These are phyloP conservation scores for Diaporthe citri DNA, from an alignment of 2,329 filamentous ascomycete species.

Conservation along the genomic window DNA sequence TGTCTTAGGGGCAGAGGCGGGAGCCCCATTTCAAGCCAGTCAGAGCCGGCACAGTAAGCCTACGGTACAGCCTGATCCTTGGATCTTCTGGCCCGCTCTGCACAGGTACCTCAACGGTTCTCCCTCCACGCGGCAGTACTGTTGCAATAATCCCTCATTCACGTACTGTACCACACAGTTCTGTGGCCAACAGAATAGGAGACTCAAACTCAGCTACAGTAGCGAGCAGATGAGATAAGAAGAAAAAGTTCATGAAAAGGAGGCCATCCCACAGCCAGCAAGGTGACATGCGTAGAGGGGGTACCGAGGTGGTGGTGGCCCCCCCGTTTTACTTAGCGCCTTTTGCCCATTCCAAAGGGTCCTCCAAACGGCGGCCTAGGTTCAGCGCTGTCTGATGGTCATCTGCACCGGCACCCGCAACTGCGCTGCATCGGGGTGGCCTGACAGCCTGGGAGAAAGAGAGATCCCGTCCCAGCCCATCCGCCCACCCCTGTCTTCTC, in stretches of 20 bases:
- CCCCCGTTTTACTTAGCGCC: constrained; percentile 26
- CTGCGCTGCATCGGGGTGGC: constrained; percentile 17
- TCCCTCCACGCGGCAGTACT: not conserved
- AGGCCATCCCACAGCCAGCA: not conserved
- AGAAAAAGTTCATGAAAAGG: not conserved
- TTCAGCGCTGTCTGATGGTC: constrained; percentile 11
- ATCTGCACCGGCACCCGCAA: not conserved
- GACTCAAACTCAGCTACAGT: not conserved
- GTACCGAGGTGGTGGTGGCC: not conserved
- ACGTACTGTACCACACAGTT: not conserved
- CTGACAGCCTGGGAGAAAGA: constrained; percentile 28
- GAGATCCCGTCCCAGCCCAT: constrained; percentile 14
- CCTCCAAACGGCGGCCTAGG: not conserved
- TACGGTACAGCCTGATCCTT: constrained; percentile 24
- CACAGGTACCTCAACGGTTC: not conserved
- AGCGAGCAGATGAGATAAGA: not conserved
- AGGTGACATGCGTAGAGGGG: not conserved
- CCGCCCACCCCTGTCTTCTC: constrained; percentile 17
- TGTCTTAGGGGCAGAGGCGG: constrained; percentile 4
- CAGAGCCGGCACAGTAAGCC: constrained; percentile 24
- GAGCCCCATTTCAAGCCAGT: not conserved
- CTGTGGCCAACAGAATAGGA: not conserved
- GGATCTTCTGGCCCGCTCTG: not conserved
- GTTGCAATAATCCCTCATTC: constrained; percentile 2
- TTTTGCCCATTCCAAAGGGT: constrained; percentile 24